A percentile compares a stretch with the other conserved stretches of the same genome.
These are phyloP conservation scores for Debaryomycetaceae sp. DNA, from an alignment of 1,139 yeast genomes.

Conservation along the genomic window DNA sequence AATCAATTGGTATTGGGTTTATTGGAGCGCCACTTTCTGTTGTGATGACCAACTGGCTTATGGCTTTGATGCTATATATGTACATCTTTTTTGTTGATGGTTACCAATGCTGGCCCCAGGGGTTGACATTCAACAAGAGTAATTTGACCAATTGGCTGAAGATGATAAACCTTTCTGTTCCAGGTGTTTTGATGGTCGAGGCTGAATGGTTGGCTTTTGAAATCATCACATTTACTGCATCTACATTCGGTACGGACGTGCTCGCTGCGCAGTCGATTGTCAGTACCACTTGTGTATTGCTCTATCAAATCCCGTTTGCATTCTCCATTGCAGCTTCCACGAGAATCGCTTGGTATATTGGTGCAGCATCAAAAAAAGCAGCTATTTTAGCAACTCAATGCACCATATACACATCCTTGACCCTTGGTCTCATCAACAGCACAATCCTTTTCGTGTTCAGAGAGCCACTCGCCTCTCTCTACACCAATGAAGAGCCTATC, in stretches of 20 bases:
- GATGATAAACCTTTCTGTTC: constrained; percentile 52
- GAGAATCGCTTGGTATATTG: constrained; percentile 73
- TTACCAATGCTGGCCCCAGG: constrained; percentile 54
- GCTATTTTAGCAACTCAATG: constrained; percentile 44
- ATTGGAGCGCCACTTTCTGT: constrained; percentile 76
- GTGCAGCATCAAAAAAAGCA: constrained; percentile 58
- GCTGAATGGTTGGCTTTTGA: constrained; percentile 73
- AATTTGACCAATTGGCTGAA: constrained; percentile 50
- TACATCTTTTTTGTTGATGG: constrained; percentile 53
- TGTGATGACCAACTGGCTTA: constrained; percentile 64
- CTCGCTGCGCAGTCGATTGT: constrained; percentile 74
- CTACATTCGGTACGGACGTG: constrained; percentile 61
- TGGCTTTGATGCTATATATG: constrained; percentile 48
- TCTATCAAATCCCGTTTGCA: constrained; percentile 75
- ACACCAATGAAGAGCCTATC: constrained; percentile 51
- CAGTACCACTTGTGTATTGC: constrained; percentile 63
- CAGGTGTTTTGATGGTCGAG: constrained; percentile 64
- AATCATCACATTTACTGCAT: constrained; percentile 57
- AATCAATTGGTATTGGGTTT: constrained; percentile 58
- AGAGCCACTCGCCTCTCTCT: constrained; percentile 41
- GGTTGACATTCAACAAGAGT: constrained; percentile 36
- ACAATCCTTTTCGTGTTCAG: constrained; percentile 36
- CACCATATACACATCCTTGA: constrained; percentile 36
- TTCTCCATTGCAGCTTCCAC: constrained; percentile 73
- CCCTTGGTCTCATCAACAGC: constrained; percentile 43